Percentiles rank a stretch among this genome's conserved stretches.
phyloP scores from a whole-genome alignment of 2,329 filamentous ascomycete species.

The Corinectria fuckeliana region DNA sequence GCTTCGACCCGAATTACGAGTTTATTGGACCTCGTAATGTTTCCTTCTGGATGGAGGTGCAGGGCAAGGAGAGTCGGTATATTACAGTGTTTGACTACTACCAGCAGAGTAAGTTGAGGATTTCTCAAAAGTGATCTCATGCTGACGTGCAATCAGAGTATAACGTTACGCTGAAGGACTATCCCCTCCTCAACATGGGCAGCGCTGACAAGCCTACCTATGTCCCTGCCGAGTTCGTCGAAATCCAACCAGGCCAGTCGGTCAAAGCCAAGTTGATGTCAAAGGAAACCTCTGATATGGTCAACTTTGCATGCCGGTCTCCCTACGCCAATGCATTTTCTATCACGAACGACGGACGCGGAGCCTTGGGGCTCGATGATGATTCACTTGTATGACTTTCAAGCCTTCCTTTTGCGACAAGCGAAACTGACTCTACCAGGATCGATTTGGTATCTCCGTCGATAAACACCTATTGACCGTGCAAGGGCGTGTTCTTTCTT shows the following conservation, averaged over 20 bases:
- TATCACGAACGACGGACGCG: slow-evolving; percentile 64
- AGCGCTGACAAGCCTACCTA: slow-evolving; percentile 63
- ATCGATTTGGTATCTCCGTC: slow-evolving; percentile 68
- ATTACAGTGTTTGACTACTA: slow-evolving; percentile 54
- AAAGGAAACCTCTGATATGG: slow-evolving; percentile 71
- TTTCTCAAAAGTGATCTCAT: background rate
- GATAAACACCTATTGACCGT: slow-evolving; percentile 72
- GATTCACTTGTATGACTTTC: slow-evolving; percentile 45
- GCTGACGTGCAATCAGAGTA: slow-evolving; percentile 43
- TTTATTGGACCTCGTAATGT: slow-evolving; percentile 44
- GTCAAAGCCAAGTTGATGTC: slow-evolving; percentile 64
- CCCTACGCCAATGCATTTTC: slow-evolving; percentile 72
- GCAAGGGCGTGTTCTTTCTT: slow-evolving; percentile 68
- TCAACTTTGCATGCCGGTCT: slow-evolving; percentile 71
- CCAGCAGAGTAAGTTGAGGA: slow-evolving; percentile 46
- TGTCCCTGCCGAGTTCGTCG: slow-evolving; percentile 70
- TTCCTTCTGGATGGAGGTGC: slow-evolving; percentile 41
- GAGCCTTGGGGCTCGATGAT: slow-evolving; percentile 63
- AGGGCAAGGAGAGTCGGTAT: slow-evolving; percentile 34
- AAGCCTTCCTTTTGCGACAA: background rate
- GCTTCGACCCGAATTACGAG: slow-evolving; percentile 33
- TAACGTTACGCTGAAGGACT: slow-evolving; percentile 41
- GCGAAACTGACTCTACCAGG: slow-evolving; percentile 23
- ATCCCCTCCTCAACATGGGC: slow-evolving; percentile 73
- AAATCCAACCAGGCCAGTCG: slow-evolving; percentile 69